Base-by-base conservation (phyloP, 2,329 filamentous ascomycete species). In the Elsinoe arachidis region DNA sequence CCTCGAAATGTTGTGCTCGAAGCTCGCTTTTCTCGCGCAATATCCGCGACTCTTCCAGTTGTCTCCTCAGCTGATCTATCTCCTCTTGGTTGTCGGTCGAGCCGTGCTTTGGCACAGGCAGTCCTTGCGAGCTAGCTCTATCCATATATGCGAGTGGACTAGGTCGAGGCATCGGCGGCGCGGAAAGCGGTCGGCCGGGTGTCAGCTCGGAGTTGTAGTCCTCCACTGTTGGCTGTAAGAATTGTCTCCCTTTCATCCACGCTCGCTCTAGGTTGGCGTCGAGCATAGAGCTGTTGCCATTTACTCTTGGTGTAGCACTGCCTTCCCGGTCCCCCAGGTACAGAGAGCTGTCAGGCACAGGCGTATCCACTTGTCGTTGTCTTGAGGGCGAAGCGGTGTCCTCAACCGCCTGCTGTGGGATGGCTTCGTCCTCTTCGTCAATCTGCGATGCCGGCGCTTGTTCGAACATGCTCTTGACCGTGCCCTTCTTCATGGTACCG, bases 181-280 rank as follows among this genome's bases (percentile, higher is more conserved):
- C 39, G 2, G 58, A 60, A 11, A 56, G 30, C 17, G 60, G 58
- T 39, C 61, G 64, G 9, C 61, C 65, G n/a, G 67, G 66, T 12
- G 65, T 65, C 15, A 69, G 61, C 47, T 70, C 68, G 60, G 62
- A 66, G 23, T 55, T 54, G 61, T 68, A 62, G 43, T 69, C 68
- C 56, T 69, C 68, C 3, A 68, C 68, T 6, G 66, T 69, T 9
- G 68, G 67, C 56, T 69, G 68, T 14, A 67, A 58, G 30, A 68
- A 64, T 23, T 26, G 34, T 26, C 33, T 23, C 2, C 17, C 26
- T 7, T 11, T 65, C 61, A 54, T 17, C 49, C 49, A 53, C 5
- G 15, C 49, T 17, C 26, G 49, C 10, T 39, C 49, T 17, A 39
- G 5, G 9, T 30, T 30, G 26, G 26, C 7, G 26, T 30, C 26